phyloP scores from a whole-genome alignment of 345 rosid species.

The Citrus sp. region DNA sequence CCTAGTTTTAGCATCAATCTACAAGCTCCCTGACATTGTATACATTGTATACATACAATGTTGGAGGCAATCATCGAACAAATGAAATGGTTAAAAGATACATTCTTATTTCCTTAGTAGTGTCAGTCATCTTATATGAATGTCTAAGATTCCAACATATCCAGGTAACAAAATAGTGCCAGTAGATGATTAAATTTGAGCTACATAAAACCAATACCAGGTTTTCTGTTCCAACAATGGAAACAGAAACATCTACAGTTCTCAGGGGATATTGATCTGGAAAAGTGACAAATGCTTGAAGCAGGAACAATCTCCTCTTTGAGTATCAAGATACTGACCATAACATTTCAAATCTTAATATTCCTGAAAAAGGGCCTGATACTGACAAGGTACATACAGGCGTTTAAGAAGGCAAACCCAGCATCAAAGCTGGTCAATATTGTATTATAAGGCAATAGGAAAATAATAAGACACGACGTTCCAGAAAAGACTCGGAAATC shows the following conservation, averaged over 20 bases:
- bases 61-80: not conserved
- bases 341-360: not conserved
- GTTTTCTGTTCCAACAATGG: not conserved
- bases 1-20: not conserved
- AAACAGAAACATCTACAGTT: not conserved
- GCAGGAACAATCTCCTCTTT: not conserved
- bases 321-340: not conserved
- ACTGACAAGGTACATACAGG: not conserved
- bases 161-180: not conserved
- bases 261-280: not conserved
- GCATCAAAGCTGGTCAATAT: not conserved
- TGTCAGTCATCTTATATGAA: not conserved
- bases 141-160: not conserved
- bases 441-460: not conserved
- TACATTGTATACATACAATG: not conserved
- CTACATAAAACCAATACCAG: not conserved
- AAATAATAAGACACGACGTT: not conserved
- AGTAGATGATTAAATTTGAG: not conserved
- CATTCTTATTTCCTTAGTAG: not conserved
- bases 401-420: not conserved
- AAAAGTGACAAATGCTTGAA: not conserved
- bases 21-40: not conserved
- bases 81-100: not conserved
- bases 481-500: slow-evolving; percentile 9
- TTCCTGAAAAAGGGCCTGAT: slow-evolving; percentile 1